These are phyloP conservation scores for Chalciporus pseudorubinellus DNA, from an alignment of 768 basidiomycete species.

Conservation along the genomic window DNA sequence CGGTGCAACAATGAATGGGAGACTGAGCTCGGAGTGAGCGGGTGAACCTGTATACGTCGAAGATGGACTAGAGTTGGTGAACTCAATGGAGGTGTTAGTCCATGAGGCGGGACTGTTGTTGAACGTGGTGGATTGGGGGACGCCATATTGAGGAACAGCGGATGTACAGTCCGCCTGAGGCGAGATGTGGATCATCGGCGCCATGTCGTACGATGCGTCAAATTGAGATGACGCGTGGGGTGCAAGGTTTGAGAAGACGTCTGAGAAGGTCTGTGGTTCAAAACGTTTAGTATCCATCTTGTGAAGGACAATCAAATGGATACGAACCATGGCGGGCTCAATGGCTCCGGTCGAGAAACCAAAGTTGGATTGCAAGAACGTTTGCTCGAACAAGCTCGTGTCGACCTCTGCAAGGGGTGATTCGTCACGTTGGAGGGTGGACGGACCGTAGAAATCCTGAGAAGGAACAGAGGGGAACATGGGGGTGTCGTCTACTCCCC, in stretches of 20 bases:
- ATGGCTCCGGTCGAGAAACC: constrained; percentile 17
- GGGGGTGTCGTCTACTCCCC: constrained; percentile 28
- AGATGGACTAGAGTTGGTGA: constrained; percentile 34
- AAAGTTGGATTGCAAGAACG: constrained; percentile 36
- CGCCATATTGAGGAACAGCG: constrained; percentile 8
- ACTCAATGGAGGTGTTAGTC: constrained; percentile 12
- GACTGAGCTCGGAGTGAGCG: constrained; percentile 27
- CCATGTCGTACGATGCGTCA: constrained; percentile 13
- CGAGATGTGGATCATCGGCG: constrained; percentile 30
- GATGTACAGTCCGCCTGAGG: constrained; percentile 8
- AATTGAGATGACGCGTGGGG: constrained; percentile 16
- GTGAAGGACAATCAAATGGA: accelerated
- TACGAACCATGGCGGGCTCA: constrained; percentile 17
- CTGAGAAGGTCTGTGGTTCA: constrained; percentile 18
- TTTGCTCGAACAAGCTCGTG: constrained; percentile 46
- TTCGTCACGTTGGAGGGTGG: constrained; percentile 41
- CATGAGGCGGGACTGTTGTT: constrained; percentile 6
- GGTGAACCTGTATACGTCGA: constrained; percentile 46
- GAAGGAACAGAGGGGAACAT: constrained; percentile 10
- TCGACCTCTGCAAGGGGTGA: constrained; percentile 50
- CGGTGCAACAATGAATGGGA: constrained; percentile 32
- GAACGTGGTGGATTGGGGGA: constrained; percentile 5
- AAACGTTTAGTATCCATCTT: background rate
- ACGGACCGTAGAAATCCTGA: constrained; percentile 8
- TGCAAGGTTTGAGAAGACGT: constrained; percentile 24